Conservation (phyloP, 192 early-diverging fungal species). For the Funneliformis mosseae region DNA sequence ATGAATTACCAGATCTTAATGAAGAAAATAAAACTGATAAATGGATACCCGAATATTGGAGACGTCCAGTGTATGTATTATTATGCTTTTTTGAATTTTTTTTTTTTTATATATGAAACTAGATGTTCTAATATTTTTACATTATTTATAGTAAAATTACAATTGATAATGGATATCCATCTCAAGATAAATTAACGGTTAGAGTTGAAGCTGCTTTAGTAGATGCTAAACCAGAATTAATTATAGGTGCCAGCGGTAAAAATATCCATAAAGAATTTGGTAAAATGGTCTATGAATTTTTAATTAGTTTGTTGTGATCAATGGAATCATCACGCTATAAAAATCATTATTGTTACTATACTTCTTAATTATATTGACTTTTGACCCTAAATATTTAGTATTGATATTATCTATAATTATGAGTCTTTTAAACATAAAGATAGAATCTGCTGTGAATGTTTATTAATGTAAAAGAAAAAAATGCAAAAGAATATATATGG, state of each 20-base stretch:
- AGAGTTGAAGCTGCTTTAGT: neutral
- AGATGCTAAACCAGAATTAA: neutral
- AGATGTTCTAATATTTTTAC: neutral
- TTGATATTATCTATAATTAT: no score
- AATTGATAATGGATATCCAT: neutral
- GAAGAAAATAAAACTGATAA: neutral
- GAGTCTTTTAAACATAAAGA: no score
- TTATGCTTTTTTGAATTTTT: neutral
- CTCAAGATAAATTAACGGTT: constrained; percentile 7
- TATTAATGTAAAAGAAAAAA: neutral
- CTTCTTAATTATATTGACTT: no score
- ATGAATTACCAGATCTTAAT: neutral
- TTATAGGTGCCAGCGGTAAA: neutral
- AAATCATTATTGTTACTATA: no score
- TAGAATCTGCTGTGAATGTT: neutral
- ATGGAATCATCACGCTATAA: neutral
- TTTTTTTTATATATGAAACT: neutral
- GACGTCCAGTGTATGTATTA: constrained; percentile 13
- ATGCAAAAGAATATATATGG: neutral
- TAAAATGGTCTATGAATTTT: constrained; percentile 14
- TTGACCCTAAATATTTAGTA: neutral
- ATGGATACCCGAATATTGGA: constrained; percentile 10
- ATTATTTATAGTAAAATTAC: neutral
- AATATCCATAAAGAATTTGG: constrained; percentile 1
- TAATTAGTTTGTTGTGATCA: neutral